Conservation (phyloP, 2,329 filamentous ascomycete species). For the Arachnomyces sp. region DNA sequence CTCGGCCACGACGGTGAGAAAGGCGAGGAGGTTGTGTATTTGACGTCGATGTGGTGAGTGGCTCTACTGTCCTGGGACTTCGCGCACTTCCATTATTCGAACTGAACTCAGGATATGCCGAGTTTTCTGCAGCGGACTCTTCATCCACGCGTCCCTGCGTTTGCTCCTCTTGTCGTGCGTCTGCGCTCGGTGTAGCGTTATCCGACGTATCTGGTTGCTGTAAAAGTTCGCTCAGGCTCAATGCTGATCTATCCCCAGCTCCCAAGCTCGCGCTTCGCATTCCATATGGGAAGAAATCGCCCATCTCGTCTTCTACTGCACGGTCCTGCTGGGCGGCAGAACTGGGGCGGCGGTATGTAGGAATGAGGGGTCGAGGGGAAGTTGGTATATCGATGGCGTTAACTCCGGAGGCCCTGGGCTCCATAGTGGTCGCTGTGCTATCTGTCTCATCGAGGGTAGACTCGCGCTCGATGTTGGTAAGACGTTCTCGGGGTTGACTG, state of each 20-base stretch:
- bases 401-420: conserved; percentile 27
- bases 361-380: conserved; percentile 35
- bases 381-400: conserved; percentile 43
- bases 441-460: conserved; percentile 30
- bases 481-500: conserved; percentile 17
- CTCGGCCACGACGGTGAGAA: conserved; percentile 28
- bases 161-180: conserved; percentile 15
- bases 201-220: conserved; percentile 16
- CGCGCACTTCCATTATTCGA: conserved; percentile 4
- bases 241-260: conserved; percentile 29
- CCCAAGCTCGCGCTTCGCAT: conserved; percentile 41
- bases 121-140: conserved; percentile 11
- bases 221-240: conserved; percentile 24
- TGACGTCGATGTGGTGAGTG: conserved; percentile 23
- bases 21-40: conserved; percentile 33
- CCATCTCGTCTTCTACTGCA: conserved; percentile 31
- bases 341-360: conserved; percentile 37
- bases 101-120: conserved; percentile 15
- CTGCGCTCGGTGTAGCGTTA: conserved; percentile 13
- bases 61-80: no score
- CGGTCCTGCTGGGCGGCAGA: conserved; percentile 34
- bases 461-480: conserved; percentile 22
- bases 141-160: conserved; percentile 16
- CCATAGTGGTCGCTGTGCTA: conserved; percentile 18
- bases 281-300: conserved; percentile 37